These are phyloP conservation scores for Pestalotiopsis sp. DNA, from an alignment of 2,329 filamentous ascomycete species.

Conservation along the genomic window DNA sequence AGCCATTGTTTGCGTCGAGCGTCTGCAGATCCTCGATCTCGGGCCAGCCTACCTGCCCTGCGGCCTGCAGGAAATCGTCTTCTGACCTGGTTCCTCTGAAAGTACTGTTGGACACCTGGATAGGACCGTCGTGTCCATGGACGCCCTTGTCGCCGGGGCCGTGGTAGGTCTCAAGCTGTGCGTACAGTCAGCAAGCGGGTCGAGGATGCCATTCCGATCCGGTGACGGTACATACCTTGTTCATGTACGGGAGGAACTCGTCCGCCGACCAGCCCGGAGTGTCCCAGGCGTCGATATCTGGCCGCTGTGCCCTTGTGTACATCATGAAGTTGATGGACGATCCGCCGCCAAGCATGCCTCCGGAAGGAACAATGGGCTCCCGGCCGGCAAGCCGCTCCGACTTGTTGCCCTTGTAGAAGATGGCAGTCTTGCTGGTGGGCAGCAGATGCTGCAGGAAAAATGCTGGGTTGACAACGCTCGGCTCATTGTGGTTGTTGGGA, in stretches of 20 bases:
- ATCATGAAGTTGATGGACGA: constrained; percentile 48
- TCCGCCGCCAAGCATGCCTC: constrained; percentile 38
- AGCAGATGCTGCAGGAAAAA: constrained; percentile 49
- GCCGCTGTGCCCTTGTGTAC: constrained; percentile 23
- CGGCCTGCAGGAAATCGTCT: constrained; percentile 48
- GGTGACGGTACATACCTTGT: constrained; percentile 38
- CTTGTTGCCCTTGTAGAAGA: constrained; percentile 51
- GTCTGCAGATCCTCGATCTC: constrained; percentile 51
- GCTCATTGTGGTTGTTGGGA: constrained; percentile 51
- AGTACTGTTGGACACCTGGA: constrained; percentile 50
- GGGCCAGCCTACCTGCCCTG: constrained; percentile 45
- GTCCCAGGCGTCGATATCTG: constrained; percentile 23
- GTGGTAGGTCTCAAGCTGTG: constrained; percentile 32
- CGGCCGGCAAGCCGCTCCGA: constrained; percentile 45
- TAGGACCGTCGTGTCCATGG: constrained; percentile 50
- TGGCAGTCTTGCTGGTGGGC: constrained; percentile 41
- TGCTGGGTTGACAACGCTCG: constrained; percentile 50
- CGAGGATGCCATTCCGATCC: background rate
- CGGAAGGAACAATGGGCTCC: constrained; percentile 36
- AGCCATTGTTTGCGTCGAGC: constrained; percentile 40
- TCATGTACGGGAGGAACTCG: constrained; percentile 47
- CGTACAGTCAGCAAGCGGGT: background rate
- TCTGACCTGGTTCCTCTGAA: constrained; percentile 40
- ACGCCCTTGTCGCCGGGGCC: constrained; percentile 37
- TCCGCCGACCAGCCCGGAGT: constrained; percentile 20